phyloP scores from a whole-genome alignment of 2,329 filamentous ascomycete genomes.

The Dactylellina haptotyla region DNA sequence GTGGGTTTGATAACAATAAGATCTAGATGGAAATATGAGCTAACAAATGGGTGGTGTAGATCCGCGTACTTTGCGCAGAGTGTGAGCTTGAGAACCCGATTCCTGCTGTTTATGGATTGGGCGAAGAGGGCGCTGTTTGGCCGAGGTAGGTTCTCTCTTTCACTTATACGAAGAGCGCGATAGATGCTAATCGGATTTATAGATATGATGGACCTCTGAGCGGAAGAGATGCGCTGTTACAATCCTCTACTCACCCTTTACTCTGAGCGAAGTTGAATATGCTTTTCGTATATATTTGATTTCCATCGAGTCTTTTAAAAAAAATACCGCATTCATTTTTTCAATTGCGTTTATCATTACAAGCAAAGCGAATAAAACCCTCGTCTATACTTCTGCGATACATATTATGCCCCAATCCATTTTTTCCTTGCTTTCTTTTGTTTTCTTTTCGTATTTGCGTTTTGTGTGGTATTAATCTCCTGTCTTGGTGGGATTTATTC shows the following conservation, averaged over 20 bases:
- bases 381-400: conserved; percentile 15
- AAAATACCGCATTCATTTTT: background rate
- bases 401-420: conserved; percentile 7
- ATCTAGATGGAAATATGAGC: background rate
- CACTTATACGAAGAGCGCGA: background rate
- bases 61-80: conserved; percentile 92
- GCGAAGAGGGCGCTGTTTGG: conserved; percentile 95
- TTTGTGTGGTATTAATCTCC: background rate
- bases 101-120: conserved; percentile 97
- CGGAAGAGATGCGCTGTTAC: background rate
- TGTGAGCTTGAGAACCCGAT: conserved; percentile 87
- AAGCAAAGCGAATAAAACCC: conserved; percentile 4
- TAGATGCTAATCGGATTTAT: conserved; percentile 1
- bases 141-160: conserved; percentile 74
- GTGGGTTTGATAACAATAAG: conserved; percentile 64
- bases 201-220: conserved; percentile 53
- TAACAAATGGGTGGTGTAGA: conserved; percentile 29
- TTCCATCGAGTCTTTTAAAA: background rate
- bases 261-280: background rate
- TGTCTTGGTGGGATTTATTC: background rate
- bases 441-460: background rate
- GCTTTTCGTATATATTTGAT: background rate
- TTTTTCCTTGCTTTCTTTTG: background rate
- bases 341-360: background rate
- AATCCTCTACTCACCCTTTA: too few relatives aligned